Base-by-base conservation (phyloP, 2,329 filamentous ascomycete species). In the Exophiala aquamarina region DNA sequence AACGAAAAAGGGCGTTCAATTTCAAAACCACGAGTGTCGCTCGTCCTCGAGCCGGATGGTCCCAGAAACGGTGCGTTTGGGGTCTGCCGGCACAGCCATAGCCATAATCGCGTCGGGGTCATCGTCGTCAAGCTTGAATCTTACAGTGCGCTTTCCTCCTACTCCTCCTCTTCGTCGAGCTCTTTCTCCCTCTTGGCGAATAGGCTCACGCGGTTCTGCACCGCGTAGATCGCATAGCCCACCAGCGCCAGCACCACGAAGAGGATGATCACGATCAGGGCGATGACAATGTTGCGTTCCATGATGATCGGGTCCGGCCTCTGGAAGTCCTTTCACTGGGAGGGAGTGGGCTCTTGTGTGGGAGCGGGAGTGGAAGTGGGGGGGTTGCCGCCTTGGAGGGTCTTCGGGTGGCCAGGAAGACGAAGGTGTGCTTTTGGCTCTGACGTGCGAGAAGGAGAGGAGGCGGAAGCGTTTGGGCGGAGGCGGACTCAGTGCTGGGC, bases 251-350 rank as follows among this genome's bases (percentile, higher is more conserved):
- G 67, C 37, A 75, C 49, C 41, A 76, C 50, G 58, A 75, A 75
- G 44, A 76, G 64, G 35, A 72, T 52, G 55, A 76, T 73, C 54
- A 76, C 67, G 58, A 76, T 76, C 47, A 76, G 67, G 11, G 72
- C 73, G 52, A 76, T 72, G 56, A 70, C 64, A 57, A 73, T 65
- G 61, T 76, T 76, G 49, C 64, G 62, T 53, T 73, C 59, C 15
- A 71, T 64, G 65, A 71, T 73, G 49, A 23, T 37, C 38, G 6
- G 18, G n/a, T 17, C 14, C 6, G 14, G 11, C 14, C 13, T 29
- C 14, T 40, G 29, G 31, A 38, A 10, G 9, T 35, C 3, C 3
- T 7, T 28, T n/a, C 34, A 23, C n/a, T 21, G 43, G 32, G 15
- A 32, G 19, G 31, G 46, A 49, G 7, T 44, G 23, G 11, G 44